These are phyloP conservation scores for Gossypium aridum DNA, from an alignment of 441 rosid species.

Conservation along the genomic window DNA sequence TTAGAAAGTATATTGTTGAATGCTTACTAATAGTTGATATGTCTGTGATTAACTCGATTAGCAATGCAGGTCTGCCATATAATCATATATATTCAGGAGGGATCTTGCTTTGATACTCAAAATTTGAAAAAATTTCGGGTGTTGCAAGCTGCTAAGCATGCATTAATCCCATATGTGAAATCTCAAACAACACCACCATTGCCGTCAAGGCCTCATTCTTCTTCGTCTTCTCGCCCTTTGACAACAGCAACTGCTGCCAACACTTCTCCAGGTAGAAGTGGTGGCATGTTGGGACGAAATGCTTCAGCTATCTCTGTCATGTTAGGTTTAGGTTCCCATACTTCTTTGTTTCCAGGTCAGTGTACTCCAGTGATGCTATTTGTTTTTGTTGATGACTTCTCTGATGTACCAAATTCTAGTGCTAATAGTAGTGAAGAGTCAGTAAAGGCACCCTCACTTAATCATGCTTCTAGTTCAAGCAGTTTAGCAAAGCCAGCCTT, in stretches of 20 bases:
- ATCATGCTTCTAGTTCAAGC: conserved; percentile 37
- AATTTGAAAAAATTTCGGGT: conserved; percentile 62
- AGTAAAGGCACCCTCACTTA: conserved; percentile 32
- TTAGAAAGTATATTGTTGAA: background rate
- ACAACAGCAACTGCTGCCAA: conserved; percentile 17
- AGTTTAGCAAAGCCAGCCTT: conserved; percentile 41
- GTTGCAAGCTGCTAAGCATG: conserved; percentile 70
- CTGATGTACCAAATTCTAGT: conserved; percentile 29
- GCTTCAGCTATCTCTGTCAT: conserved; percentile 55
- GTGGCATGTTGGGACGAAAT: conserved; percentile 37
- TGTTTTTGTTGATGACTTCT: conserved; percentile 63
- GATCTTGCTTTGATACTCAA: conserved; percentile 56
- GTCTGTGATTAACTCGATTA: conserved; percentile 27
- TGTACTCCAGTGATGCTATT: conserved; percentile 75
- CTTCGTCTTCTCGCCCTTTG: conserved; percentile 31
- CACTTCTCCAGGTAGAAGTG: conserved; percentile 49
- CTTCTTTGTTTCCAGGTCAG: conserved; percentile 67
- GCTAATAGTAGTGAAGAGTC: conserved; percentile 42
- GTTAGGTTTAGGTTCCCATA: conserved; percentile 67
- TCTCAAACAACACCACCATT: conserved; percentile 39
- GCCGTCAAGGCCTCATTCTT: conserved; percentile 46
- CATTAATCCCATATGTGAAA: conserved; percentile 50
- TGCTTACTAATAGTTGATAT: background rate
- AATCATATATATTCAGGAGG: conserved; percentile 57
- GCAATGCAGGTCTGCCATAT: conserved; percentile 87